phyloP scores from a whole-genome alignment of 1,284 basidiomycete genomes.

The Moesziomyces globuligerus region DNA sequence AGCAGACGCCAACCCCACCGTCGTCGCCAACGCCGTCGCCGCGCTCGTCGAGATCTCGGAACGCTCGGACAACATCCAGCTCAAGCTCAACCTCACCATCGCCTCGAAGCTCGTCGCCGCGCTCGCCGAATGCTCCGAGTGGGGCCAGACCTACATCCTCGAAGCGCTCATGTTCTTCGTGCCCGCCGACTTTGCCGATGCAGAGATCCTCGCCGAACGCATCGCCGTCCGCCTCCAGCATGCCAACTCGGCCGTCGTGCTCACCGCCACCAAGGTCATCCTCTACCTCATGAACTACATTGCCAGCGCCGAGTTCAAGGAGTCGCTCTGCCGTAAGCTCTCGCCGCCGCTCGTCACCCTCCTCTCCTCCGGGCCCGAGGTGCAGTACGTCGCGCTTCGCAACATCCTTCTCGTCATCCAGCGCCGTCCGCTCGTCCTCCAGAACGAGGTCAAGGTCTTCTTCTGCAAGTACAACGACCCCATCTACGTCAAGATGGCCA shows the following conservation, averaged over 20 bases:
- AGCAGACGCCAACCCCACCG: constrained; percentile 91
- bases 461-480: constrained; percentile 99
- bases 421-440: constrained; percentile 86
- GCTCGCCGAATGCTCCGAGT: constrained; percentile 90
- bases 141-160: constrained; percentile 98
- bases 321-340: constrained; percentile 94
- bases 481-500: constrained; percentile 97
- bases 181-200: constrained; percentile 85
- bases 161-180: constrained; percentile 93
- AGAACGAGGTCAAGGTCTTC: constrained; percentile 97
- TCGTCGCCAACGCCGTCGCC: constrained; percentile 94
- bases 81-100: constrained; percentile 82
- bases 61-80: constrained; percentile 82
- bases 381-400: constrained; percentile 95
- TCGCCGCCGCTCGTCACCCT: constrained; percentile 76
- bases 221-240: constrained; percentile 90
- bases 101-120: constrained; percentile 86
- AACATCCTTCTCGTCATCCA: constrained; percentile 98
- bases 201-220: constrained; percentile 91
- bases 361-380: constrained; percentile 94
- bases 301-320: constrained; percentile 84
- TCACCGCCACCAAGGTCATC: constrained; percentile 93
- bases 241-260: constrained; percentile 91
- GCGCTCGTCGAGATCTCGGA: constrained; percentile 89
- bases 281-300: constrained; percentile 99